A percentile compares a stretch with the other conserved stretches of the same genome.
Evolutionary conservation across 2,329 filamentous ascomycete species (phyloP).

Genomic region (Trichoderma sp.): DNA sequence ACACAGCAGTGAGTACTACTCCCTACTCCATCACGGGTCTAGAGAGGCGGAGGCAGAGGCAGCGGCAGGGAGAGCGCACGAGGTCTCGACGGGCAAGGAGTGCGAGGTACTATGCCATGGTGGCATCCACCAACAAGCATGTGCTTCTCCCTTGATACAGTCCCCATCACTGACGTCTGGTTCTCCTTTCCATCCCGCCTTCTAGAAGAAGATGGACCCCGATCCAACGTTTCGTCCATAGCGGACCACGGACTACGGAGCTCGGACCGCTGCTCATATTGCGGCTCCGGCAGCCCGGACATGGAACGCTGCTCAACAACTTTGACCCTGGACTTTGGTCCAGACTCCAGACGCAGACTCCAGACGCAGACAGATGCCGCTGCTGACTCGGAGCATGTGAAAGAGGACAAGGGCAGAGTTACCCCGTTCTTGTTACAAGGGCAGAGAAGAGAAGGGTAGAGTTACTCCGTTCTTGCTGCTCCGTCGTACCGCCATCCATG

Average conservation of each 20-base stretch:
- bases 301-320: background rate
- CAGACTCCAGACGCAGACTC: background rate
- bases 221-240: background rate
- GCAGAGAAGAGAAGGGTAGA: no score
- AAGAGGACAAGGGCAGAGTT: no score
- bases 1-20: no score
- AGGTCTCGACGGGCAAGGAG: background rate
- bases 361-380: background rate
- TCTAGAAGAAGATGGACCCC: no score
- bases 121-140: no score
- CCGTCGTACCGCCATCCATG: background rate
- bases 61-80: background rate
- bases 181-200: no score
- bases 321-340: no score
- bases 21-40: no score
- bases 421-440: no score
- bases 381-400: slow-evolving; percentile 10
- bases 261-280: background rate
- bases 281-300: slow-evolving; percentile 2
- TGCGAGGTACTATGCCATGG: no score
- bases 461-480: no score
- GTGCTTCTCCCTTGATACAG: background rate
- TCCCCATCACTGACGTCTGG: background rate
- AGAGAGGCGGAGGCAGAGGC: background rate
- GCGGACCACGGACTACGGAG: background rate